Evolutionary conservation across 2,329 filamentous ascomycete species (phyloP).

Genomic region (Mycosphaerella sp.): DNA sequence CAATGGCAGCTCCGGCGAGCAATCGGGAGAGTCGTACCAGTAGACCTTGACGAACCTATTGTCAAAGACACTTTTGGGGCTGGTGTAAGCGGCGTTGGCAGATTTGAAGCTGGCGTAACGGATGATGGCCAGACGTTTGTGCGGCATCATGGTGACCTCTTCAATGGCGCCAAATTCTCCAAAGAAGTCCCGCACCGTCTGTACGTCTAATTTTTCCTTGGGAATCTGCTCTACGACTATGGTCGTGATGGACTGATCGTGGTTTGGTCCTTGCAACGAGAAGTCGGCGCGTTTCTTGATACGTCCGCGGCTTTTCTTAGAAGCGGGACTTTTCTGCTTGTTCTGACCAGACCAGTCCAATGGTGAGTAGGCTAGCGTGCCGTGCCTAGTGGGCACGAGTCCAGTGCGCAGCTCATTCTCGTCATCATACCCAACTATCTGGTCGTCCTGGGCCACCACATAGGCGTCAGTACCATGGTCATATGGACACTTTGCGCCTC

Average conservation of each 20-base stretch:
- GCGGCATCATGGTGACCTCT: slow-evolving; percentile 59
- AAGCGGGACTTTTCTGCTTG: slow-evolving; percentile 22
- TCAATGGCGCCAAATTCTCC: slow-evolving; percentile 62
- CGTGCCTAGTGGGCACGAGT: slow-evolving; percentile 22
- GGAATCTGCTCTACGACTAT: slow-evolving; percentile 76
- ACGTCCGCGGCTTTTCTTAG: slow-evolving; percentile 38
- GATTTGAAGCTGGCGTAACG: slow-evolving; percentile 61
- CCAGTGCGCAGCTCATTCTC: slow-evolving; percentile 44
- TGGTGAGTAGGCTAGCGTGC: slow-evolving; percentile 11
- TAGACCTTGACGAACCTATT: slow-evolving; percentile 82
- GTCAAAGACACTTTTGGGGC: slow-evolving; percentile 75
- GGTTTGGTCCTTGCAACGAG: slow-evolving; percentile 57
- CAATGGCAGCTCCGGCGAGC: slow-evolving; percentile 18
- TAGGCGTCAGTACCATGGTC: slow-evolving; percentile 57
- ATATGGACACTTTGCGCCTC: slow-evolving; percentile 61
- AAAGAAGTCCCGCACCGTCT: slow-evolving; percentile 63
- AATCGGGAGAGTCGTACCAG: slow-evolving; percentile 55
- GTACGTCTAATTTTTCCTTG: slow-evolving; percentile 61
- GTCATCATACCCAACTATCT: slow-evolving; percentile 53
- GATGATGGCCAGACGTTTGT: slow-evolving; percentile 63
- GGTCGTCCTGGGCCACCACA: slow-evolving; percentile 38
- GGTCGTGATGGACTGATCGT: slow-evolving; percentile 58
- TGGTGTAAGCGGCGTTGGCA: slow-evolving; percentile 65
- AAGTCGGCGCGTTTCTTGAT: slow-evolving; percentile 51
- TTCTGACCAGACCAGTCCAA: neutral